These are phyloP conservation scores for Prillingera fragicola DNA, from an alignment of 1,284 basidiomycete genomes.

Conservation along the genomic window DNA sequence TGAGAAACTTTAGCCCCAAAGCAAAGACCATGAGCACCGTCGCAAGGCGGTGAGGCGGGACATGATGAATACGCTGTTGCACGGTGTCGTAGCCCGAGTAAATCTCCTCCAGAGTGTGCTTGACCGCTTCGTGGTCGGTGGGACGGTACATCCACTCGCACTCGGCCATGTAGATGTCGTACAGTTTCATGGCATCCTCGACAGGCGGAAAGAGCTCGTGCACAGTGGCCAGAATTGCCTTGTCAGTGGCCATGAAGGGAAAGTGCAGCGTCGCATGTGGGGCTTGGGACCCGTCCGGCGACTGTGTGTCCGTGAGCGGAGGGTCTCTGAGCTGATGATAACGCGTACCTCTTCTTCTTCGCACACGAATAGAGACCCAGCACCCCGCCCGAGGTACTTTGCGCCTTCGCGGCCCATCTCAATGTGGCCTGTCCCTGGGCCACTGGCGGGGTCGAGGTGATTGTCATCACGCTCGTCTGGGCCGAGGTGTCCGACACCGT, in stretches of 20 bases:
- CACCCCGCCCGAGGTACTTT: slow-evolving; percentile 21
- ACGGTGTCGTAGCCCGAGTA: slow-evolving; percentile 11
- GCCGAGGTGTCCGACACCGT: background rate
- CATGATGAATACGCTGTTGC: slow-evolving; percentile 14
- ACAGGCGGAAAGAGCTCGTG: slow-evolving; percentile 14
- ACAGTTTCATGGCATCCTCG: slow-evolving; percentile 5
- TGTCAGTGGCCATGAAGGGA: slow-evolving; percentile 15
- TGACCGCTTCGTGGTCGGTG: slow-evolving; percentile 5
- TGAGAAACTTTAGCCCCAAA: slow-evolving; percentile 10
- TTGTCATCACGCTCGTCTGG: slow-evolving; percentile 13
- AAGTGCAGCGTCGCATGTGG: slow-evolving; percentile 9
- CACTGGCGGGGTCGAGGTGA: slow-evolving; percentile 12
- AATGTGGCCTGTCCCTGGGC: slow-evolving; percentile 9
- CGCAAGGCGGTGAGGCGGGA: slow-evolving; percentile 17
- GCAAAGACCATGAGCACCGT: slow-evolving; percentile 18
- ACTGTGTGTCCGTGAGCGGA: slow-evolving; percentile 18
- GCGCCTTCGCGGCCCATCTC: slow-evolving; percentile 13
- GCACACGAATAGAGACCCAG: slow-evolving; percentile 19
- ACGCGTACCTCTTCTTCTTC: slow-evolving; percentile 15
- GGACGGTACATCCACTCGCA: slow-evolving; percentile 29
- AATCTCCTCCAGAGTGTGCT: slow-evolving; percentile 8
- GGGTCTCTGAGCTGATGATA: background rate
- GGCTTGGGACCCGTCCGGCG: background rate
- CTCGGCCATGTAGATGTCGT: background rate
- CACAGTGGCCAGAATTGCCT: slow-evolving; percentile 1